Evolutionary conservation across 1,284 basidiomycete species (phyloP), one percentile per base, ranked within the genome.

Genomic region (Mycena citricolor): DNA sequence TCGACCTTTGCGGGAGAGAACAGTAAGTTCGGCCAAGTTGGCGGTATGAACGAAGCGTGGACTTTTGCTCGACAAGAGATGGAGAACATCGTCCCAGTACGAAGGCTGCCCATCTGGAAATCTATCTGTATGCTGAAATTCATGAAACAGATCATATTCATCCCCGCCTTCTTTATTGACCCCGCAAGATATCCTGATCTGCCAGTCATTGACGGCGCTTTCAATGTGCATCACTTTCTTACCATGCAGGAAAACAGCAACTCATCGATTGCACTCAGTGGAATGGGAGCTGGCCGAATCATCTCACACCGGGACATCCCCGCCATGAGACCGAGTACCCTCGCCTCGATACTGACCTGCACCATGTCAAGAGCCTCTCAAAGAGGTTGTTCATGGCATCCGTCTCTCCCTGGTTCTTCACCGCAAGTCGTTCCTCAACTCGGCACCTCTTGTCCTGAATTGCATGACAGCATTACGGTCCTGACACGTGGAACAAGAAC

Each of bases 401-500:
- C 4, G 69, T 81, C 10, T 79, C 77, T 0, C 79, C 79, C 4
- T 73, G 77, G 66, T 82, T 82, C 63, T 81, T 77, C 55, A 80
- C 80, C 19, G 71, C 72, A 31, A 49, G 57, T n/a, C n/a, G 11
- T 30, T 23, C 7, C 21, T n/a, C n/a, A 23, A 21, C 26, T 22
- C 5, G n/a, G 45, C 22, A 29, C 6, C 19, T 10, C 17, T 11
- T 23, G n/a, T n/a, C n/a, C n/a, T n/a, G n/a, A n/a, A n/a, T n/a
- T n/a, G 12, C 24, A 8, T 57, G 41, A 35, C 35, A 77, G 76
- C 76, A 79, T 46, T 79, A 79, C 43, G 74, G 74, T 2, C 61
- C 66, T 2, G 64, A 75, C 31, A 69, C 70, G 1, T 83, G 76
- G 74, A 81, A 83, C 63, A 84, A 86, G 64, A 83, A 85, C 58